Evolutionary conservation across 441 rosid species (phyloP), one percentile per base, ranked within the genome.

Genomic region (Omphalea diandra): DNA sequence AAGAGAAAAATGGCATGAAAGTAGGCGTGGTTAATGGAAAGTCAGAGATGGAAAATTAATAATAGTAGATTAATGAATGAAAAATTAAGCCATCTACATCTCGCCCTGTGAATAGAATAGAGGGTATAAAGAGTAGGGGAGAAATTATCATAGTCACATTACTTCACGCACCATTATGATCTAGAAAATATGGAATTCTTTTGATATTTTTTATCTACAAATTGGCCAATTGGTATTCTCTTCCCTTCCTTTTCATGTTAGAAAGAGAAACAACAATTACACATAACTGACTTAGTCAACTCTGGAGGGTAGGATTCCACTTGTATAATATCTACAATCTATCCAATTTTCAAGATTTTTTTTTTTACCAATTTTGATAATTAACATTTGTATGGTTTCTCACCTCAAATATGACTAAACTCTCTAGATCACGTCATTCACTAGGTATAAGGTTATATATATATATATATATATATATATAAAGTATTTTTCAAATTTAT

Each of bases 11-110:
- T 40, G 47, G 79, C 89, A 77, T 59, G 75, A 41, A 57, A 71
- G 78, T 63, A 76, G 87, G 73, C 83, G 83, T 79, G 32, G 72
- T 75, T 73, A 70, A 40, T 41, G 85, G 73, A 77, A 75, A 80
- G 83, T 82, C 86, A 80, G 81, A 82, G 77, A 50, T 67, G 59
- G 69, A 56, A 70, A 69, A 29, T 35, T 27, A 33, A 12, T 36
- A 18, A 32, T 53, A 49, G 57, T 31, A 47, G 29, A 33, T 69
- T 4, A 17, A 36, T 2, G 36, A 57, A n/a, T n/a, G n/a, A n/a
- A n/a, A n/a, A 0, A 11, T n/a, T 17, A 62, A 64, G 18, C 17
- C 29, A 29, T 32, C 33, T 14, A 26, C 15, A 15, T 1, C 11
- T 31, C 24, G 24, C 22, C 22, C 1, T 9, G 15, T 8, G 52